Evolutionary conservation across 129 eudicot species (phyloP), one percentile per base, ranked within the genome.

Genomic region (Artemisia argyi): DNA sequence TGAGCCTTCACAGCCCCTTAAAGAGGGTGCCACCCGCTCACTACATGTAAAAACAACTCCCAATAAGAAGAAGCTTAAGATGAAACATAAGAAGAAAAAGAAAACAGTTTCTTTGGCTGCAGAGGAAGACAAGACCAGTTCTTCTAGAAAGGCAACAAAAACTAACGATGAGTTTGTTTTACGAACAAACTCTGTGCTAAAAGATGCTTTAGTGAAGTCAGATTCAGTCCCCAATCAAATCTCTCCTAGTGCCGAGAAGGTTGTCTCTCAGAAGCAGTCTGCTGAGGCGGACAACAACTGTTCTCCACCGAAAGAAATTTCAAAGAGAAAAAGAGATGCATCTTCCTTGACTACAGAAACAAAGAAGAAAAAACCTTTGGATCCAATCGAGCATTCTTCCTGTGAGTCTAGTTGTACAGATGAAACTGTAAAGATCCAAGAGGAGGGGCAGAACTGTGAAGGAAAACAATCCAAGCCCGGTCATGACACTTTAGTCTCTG

Each of bases 371-470:
- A 53, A 70, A 9, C 18, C 47, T 6, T 11, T 4, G 16, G n/a
- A 53, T 64, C 35, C 77, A 18, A 7, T 47, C 51, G 77, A 78
- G 44, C 62, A 48, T 78, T 78, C 77, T 47, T 57, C 48, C 7
- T 71, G 77, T 57, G 77, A 64, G 67, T 78, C 82, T 26, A 78
- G 73, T 15, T 78, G 73, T 71, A 71, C 82, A 2, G 51, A 78
- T 78, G 61, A 12, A 78, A 47, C 65, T 47, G 11, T 28, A 65
- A 64, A 65, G 82, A 59, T 64, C 19, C 52, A 65, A 39, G 66
- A 44, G 39, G 76, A 76, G 60, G 73, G 35, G 56, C 73, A 39
- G 59, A 68, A 35, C 26, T 58, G 35, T 18, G 75, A 71, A 35
- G 7, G 17, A 54, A 22, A 73, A 50, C 63, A 51, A 49, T 35